These are phyloP conservation scores for Paecilomyces formosus DNA, from an alignment of 2,329 filamentous ascomycete genomes.

Conservation along the genomic window DNA sequence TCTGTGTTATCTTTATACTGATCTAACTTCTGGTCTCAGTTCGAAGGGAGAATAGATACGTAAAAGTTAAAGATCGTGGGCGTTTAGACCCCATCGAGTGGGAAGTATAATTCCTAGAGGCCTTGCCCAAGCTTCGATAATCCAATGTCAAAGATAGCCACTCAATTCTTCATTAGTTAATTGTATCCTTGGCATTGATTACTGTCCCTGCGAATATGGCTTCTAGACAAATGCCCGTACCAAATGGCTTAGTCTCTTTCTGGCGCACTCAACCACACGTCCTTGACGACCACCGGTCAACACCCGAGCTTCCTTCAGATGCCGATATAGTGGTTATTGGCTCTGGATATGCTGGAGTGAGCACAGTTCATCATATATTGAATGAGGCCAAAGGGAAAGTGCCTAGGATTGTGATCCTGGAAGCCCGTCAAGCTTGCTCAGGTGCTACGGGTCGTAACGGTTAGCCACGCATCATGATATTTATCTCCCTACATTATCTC, in stretches of 20 bases:
- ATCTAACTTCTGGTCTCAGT: not conserved
- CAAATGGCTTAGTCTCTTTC: slow-evolving; percentile 19
- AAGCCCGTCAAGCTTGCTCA: slow-evolving; percentile 35
- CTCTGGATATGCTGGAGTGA: slow-evolving; percentile 40
- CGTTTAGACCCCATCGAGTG: not conserved
- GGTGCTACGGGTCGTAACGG: slow-evolving; percentile 41
- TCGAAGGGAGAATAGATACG: not conserved
- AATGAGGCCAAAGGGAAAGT: slow-evolving; percentile 7
- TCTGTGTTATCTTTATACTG: not conserved
- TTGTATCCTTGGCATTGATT: not conserved
- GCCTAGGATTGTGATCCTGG: slow-evolving; percentile 31
- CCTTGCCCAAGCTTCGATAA: not conserved
- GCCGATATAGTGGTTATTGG: slow-evolving; percentile 43
- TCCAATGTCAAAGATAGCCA: not conserved
- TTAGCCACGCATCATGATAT: slow-evolving; percentile 1
- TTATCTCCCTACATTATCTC: not conserved
- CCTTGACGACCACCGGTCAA: slow-evolving; percentile 34
- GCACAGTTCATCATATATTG: slow-evolving; percentile 37
- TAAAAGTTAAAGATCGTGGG: not conserved
- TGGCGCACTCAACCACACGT: slow-evolving; percentile 36
- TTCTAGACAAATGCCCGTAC: not conserved
- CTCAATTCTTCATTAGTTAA: not conserved
- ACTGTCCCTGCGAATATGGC: not conserved
- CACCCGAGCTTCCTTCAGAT: slow-evolving; percentile 29
- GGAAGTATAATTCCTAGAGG: not conserved